A percentile compares a stretch with the other conserved stretches of the same genome.
Evolutionary conservation across 1,284 basidiomycete species (phyloP).

Genomic region (Cystobasidium slooffiae): DNA sequence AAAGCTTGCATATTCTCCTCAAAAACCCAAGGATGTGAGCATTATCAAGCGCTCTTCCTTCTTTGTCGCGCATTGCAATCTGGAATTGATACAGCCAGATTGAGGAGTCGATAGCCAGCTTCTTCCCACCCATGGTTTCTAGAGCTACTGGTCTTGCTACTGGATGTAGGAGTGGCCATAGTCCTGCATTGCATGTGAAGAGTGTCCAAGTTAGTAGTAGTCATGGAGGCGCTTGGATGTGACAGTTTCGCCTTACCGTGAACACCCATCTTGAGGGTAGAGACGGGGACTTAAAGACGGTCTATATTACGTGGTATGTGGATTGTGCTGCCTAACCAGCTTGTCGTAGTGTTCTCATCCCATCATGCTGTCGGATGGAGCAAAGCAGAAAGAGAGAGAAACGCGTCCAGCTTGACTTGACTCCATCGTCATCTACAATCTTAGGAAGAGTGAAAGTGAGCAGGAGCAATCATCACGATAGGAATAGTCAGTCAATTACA

Average conservation of each 20-base stretch:
- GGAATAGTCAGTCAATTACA: neutral
- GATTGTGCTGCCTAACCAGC: neutral
- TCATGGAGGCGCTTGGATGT: neutral
- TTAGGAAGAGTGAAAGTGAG: neutral
- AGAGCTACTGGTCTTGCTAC: conserved; percentile 81
- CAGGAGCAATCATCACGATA: neutral
- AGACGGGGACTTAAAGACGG: too few species aligned
- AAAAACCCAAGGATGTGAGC: conserved; percentile 95
- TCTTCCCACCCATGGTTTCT: conserved; percentile 87
- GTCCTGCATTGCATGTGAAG: conserved; percentile 60
- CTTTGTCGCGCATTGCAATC: conserved; percentile 92
- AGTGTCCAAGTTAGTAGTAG: neutral
- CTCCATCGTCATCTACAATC: neutral
- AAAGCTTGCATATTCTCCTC: conserved; percentile 81
- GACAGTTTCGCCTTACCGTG: conserved; percentile 22
- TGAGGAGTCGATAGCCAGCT: conserved; percentile 94
- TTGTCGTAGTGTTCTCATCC: neutral
- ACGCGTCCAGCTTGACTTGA: conserved; percentile 1
- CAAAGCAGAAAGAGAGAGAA: neutral
- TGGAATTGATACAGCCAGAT: conserved; percentile 99
- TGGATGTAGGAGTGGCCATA: conserved; percentile 88
- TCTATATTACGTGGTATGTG: neutral
- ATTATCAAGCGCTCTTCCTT: conserved; percentile 86
- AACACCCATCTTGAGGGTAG: conserved; percentile 32
- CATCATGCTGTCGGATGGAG: neutral